Evolutionary conservation across 768 basidiomycete species (phyloP), one percentile per base, ranked within the genome.

Genomic region (Sistotremastrum suecicum): DNA sequence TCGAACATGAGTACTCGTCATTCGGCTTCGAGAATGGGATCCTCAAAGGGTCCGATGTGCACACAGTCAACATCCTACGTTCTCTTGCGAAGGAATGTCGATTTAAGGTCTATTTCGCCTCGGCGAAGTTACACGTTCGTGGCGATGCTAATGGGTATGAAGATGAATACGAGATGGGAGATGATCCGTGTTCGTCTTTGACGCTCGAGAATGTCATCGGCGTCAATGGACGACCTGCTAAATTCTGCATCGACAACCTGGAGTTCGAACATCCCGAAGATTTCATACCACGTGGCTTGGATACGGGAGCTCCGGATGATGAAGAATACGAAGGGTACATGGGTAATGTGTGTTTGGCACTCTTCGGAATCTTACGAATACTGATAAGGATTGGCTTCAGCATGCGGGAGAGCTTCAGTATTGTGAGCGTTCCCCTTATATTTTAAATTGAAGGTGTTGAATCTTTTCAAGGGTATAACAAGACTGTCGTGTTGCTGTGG

Each of bases 241-340:
- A 57, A 63, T 38, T 58, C 8, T 37, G 48, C 3, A 34, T 41
- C 7, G 44, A 46, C 6, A 47, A 50, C 5, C 42, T 64, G 4
- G 31, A 45, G 1, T 28, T 67, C 5, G 46, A 51, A 1, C 46
- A 57, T 20, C 20, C 20, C 32, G 53, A 57, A 7, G 54, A 56
- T 35, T 51, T 68, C 10, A 56, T 69, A 30, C 66, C 64, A 0
- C 54, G 54, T 36, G 48, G 65, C 39, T 68, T 70, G 48, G 58
- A 67, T 33, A 60, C 51, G 30, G 44, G 34, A 5, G 44, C 46
- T 8, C 67, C 66, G 4, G 63, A 69, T 46, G 54, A 63, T 3
- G 51, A 54, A 11, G 58, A 68, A 2, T 68, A 67, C 40, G 65
- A 67, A 43, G 64, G 66, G 28, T 69, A 69, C 50, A 58, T 59